Percentiles rank a stretch among this genome's conserved stretches.
Evolutionary conservation across 2,329 filamentous ascomycete species (phyloP).

Genomic region (Leptodontidium sp.): DNA sequence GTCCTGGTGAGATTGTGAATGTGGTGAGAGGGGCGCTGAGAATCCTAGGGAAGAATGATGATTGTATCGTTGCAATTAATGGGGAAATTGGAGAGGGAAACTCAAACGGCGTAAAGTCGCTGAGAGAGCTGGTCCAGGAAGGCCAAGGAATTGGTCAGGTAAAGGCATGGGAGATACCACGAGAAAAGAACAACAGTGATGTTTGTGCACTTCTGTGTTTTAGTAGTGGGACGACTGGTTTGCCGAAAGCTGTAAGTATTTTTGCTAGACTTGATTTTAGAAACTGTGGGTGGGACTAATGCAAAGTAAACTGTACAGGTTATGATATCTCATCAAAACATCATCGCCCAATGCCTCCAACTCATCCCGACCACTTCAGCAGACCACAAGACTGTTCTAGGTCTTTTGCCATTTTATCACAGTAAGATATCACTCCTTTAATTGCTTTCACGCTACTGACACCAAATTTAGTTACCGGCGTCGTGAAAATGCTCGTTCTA

Average conservation of each 20-base stretch:
- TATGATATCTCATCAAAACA: constrained; percentile 62
- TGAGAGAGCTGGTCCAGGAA: constrained; percentile 40
- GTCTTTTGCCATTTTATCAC: constrained; percentile 66
- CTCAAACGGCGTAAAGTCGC: constrained; percentile 9
- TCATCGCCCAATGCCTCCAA: constrained; percentile 68
- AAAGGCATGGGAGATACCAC: constrained; percentile 56
- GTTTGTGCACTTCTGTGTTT: constrained; percentile 60
- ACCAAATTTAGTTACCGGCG: constrained; percentile 49
- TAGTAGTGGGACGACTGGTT: constrained; percentile 57
- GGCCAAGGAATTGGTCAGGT: constrained; percentile 50
- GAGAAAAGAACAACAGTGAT: constrained; percentile 62
- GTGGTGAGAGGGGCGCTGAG: constrained; percentile 62
- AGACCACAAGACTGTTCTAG: constrained; percentile 61
- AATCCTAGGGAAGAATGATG: constrained; percentile 58
- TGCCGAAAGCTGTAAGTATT: constrained; percentile 54
- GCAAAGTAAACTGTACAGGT: constrained; percentile 45
- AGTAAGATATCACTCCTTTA: constrained; percentile 40
- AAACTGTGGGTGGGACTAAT: not conserved
- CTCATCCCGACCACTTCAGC: constrained; percentile 52
- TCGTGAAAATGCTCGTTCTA: constrained; percentile 67
- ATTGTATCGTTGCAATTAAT: constrained; percentile 61
- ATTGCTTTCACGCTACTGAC: not conserved
- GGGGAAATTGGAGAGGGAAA: constrained; percentile 49
- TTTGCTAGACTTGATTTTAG: not conserved
- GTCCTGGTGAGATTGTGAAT: constrained; percentile 56